These are phyloP conservation scores for Sphaerulina musiva DNA, from an alignment of 2,329 filamentous ascomycete species.

Conservation along the genomic window DNA sequence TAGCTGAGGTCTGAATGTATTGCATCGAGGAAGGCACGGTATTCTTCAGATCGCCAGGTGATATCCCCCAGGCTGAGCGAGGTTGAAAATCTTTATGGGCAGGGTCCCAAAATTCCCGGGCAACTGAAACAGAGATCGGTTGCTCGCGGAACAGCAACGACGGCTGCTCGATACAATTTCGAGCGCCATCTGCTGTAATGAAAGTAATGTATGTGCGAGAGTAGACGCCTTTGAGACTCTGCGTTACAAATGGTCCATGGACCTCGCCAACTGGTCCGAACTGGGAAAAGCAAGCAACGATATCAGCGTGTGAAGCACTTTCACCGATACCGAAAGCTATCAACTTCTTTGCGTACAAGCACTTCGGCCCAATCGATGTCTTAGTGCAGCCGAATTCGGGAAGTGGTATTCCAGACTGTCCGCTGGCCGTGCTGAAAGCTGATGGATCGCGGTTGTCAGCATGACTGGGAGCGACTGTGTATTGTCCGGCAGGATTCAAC, in stretches of 20 bases:
- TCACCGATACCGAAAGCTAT: constrained; percentile 14
- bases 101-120: constrained; percentile 14
- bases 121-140: constrained; percentile 9
- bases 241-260: neutral
- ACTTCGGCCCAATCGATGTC: constrained; percentile 14
- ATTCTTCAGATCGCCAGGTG: neutral
- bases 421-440: neutral
- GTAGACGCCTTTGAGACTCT: neutral
- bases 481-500: neutral
- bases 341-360: constrained; percentile 17
- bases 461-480: neutral
- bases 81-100: neutral
- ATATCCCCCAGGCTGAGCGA: neutral
- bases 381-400: constrained; percentile 10
- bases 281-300: constrained; percentile 11
- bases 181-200: neutral
- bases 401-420: neutral
- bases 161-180: constrained; percentile 3
- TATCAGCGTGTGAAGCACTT: neutral
- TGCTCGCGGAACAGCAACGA: constrained; percentile 1
- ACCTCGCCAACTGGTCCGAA: constrained; percentile 11
- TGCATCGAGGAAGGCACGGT: constrained; percentile 4
- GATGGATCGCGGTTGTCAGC: neutral
- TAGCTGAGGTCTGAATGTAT: constrained; percentile 5
- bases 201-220: constrained; percentile 11